Evolutionary conservation across 23 red algal genomes (phyloP), one percentile per base, ranked within the genome.

Genomic region (Gracilaria gracilis): DNA sequence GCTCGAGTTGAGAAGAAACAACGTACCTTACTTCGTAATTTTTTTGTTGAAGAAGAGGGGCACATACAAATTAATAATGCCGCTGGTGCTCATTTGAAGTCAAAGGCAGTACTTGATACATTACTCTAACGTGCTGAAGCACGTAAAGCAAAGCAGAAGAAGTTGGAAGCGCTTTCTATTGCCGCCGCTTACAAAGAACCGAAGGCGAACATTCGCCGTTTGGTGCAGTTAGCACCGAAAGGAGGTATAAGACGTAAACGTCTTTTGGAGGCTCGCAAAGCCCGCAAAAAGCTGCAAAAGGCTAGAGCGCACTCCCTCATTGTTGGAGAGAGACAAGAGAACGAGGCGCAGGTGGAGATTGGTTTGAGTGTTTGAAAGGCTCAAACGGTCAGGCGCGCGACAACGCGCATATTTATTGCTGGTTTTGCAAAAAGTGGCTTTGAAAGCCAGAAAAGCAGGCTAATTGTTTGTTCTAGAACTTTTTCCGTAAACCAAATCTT

Each of bases 1-100:
- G 11, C 9, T 24, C 9, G 21, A 29, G 9, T 29, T 66, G 9
- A n/a, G 21, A 24, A 33, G 9, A 66, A 15, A 9, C 61, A n/a
- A 15, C 80, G 80, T 61, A 65, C 55, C 40, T 37, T 84, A 25
- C 57, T 84, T 0, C 31, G 0, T 33, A 55, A 84, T 66, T 9
- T 31, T 6, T 19, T 61, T 15, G 80, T 65, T 24, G 80, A 84
- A 62, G 55, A 84, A 84, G 9, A 15, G 5, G 50, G 57, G 11
- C 0, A 61, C 15, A 34, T 2, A 16, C 51, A 35, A 36, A 64
- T 33, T 19, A 20, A 67, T n/a, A 65, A 46, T 65, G 37, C 55
- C 21, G 0, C 19, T 31, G 55, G 80, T 20, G 50, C 23, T 6
- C 80, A 84, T 65, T 35, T 84, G 11, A 84, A 29, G 62, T 58